Conservation (phyloP, 1,139 yeast species). For the Pichia kudriavzevii region DNA sequence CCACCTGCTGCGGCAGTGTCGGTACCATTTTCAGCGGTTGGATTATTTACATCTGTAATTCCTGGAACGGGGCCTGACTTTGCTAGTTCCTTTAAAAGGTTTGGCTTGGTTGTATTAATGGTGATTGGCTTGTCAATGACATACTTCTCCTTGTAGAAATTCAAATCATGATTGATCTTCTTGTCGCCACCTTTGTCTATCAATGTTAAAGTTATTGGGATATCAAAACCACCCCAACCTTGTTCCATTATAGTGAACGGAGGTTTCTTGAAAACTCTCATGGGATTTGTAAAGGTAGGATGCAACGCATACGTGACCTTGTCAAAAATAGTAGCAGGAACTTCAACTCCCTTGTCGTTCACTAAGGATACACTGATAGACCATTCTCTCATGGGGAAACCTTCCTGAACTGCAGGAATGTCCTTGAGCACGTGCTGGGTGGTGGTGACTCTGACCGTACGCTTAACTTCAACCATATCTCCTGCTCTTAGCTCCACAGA, state of each 20-base stretch:
- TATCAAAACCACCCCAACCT: conserved; percentile 98
- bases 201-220: conserved; percentile 69
- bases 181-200: conserved; percentile 86
- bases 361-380: conserved; percentile 66
- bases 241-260: conserved; percentile 91
- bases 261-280: conserved; percentile 67
- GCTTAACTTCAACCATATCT: conserved; percentile 41
- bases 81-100: conserved; percentile 59
- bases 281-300: conserved; percentile 91
- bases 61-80: conserved; percentile 79
- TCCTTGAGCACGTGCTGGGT: conserved; percentile 78
- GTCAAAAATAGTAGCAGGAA: conserved; percentile 85
- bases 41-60: not conserved
- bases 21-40: not conserved
- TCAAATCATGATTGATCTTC: conserved; percentile 80
- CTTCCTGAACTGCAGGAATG: conserved; percentile 80
- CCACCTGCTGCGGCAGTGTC: conserved; percentile 27
- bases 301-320: conserved; percentile 89
- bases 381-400: conserved; percentile 96
- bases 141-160: conserved; percentile 72
- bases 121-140: conserved; percentile 68
- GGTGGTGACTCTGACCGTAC: conserved; percentile 86
- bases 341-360: conserved; percentile 72
- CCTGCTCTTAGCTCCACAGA: not conserved
- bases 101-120: conserved; percentile 73